phyloP scores from a whole-genome alignment of 2,329 filamentous ascomycete species.

The Neopestalotiopsis rosae region DNA sequence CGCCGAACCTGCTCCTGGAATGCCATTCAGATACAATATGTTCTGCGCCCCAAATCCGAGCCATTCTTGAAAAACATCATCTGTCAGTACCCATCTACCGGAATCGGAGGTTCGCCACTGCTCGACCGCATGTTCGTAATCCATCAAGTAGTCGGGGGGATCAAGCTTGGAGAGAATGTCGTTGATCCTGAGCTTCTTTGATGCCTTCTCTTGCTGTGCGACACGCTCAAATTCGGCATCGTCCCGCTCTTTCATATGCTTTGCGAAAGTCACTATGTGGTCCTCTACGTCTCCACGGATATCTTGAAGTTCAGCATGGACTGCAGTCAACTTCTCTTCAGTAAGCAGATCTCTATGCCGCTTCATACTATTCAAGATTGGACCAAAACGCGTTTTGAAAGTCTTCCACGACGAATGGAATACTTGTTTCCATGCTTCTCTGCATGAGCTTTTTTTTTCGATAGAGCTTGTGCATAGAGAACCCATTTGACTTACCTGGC shows the following conservation, averaged over 20 bases:
- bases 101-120: background rate
- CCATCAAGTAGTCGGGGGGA: background rate
- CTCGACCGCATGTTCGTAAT: background rate
- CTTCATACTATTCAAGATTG: background rate
- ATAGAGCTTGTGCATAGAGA: too few species aligned
- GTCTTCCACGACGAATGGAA: background rate
- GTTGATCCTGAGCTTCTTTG: background rate
- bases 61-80: background rate
- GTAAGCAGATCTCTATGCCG: background rate
- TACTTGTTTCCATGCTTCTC: background rate
- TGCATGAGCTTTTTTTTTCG: too few species aligned
- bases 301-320: background rate
- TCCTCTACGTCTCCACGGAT: too few species aligned
- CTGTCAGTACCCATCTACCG: background rate
- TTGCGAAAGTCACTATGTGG: too few species aligned
- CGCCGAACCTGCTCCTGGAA: background rate
- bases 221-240: background rate
- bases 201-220: background rate
- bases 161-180: background rate
- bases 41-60: too few species aligned
- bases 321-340: background rate
- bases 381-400: background rate
- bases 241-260: too few species aligned
- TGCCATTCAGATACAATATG: background rate
- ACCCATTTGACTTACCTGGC: background rate